These are phyloP conservation scores for Candida stauntonica DNA, from an alignment of 805 yeast species.

Conservation along the genomic window DNA sequence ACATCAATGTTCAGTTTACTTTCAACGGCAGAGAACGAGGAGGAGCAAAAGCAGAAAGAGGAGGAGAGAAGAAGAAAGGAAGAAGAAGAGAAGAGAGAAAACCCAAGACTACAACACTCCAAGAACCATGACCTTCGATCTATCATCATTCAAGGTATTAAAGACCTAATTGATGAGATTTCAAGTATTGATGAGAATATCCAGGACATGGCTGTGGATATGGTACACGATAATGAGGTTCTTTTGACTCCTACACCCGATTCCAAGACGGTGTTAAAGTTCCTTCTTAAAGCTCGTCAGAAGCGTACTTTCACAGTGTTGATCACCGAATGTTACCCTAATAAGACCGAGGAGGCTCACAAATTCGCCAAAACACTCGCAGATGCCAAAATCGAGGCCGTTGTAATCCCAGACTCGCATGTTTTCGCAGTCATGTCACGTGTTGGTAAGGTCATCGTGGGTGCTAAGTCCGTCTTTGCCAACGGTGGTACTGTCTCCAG, in stretches of 20 bases:
- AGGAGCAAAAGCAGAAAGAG: slow-evolving; percentile 20
- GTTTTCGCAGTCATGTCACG: slow-evolving; percentile 95
- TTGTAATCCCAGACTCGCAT: slow-evolving; percentile 88
- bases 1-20: slow-evolving; percentile 85
- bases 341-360: slow-evolving; percentile 74
- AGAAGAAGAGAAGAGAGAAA: slow-evolving; percentile 21
- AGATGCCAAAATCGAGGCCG: slow-evolving; percentile 82
- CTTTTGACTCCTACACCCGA: slow-evolving; percentile 92
- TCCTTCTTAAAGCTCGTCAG: slow-evolving; percentile 77
- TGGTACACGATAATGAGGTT: slow-evolving; percentile 89
- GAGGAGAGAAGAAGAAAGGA: slow-evolving; percentile 20
- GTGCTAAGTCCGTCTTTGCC: slow-evolving; percentile 88
- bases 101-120: slow-evolving; percentile 23
- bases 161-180: slow-evolving; percentile 89
- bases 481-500: slow-evolving; percentile 92
- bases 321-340: slow-evolving; percentile 91
- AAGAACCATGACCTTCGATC: slow-evolving; percentile 65
- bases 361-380: slow-evolving; percentile 75
- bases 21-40: slow-evolving; percentile 40
- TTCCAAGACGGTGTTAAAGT: slow-evolving; percentile 83
- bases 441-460: slow-evolving; percentile 93
- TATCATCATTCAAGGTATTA: slow-evolving; percentile 84
- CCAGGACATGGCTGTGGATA: slow-evolving; percentile 84
- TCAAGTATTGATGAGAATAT: slow-evolving; percentile 85
- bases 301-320: slow-evolving; percentile 90